Evolutionary conservation across 176 grass and related monocot species (phyloP), one percentile per base, ranked within the genome.

Genomic region (Raddia distichophylla): DNA sequence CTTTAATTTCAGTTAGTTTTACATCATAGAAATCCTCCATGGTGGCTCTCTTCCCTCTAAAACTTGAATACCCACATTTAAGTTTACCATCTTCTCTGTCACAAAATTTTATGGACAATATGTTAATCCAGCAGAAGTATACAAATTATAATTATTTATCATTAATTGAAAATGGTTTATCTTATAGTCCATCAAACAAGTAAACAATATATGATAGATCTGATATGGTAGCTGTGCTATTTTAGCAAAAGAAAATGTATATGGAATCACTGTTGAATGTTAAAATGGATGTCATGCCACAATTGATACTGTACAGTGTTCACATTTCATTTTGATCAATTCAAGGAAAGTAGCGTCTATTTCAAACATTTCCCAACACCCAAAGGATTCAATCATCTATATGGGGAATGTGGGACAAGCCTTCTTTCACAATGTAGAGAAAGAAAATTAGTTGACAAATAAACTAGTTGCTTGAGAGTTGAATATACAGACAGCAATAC

Each of bases 1-100:
- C 93, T 63, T 93, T 67, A 15, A 98, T 91, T 83, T 90, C 90
- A 74, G 86, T 87, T 82, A 91, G 75, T 79, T 95, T 91, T 62
- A 93, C 82, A 81, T 98, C 96, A 84, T 86, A 98, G 68, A 89
- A 98, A 86, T 98, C 93, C 64, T 98, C 93, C 96, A 95, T 98
- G 52, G 83, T 95, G 70, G 90, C 75, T 79, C 93, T 88, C 69
- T 82, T 89, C 84, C 93, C 96, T 87, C 81, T 90, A 87, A 95
- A 99, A 81, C 96, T 99, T 22, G 91, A 89, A 83, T 93, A 95
- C 59, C 96, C 96, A 62, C 86, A 98, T 79, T 87, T 95, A 67
- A 98, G 84, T 83, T 78, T 93, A 59, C 88, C 88, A 82, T 91
- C 90, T 87, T 90, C 93, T 69, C 96, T 98, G 90, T 86, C 77